Evolutionary conservation across 495 filamentous ascomycete genomes (phyloP), one percentile per base, ranked within the genome.

Genomic region (Tuber brumale): DNA sequence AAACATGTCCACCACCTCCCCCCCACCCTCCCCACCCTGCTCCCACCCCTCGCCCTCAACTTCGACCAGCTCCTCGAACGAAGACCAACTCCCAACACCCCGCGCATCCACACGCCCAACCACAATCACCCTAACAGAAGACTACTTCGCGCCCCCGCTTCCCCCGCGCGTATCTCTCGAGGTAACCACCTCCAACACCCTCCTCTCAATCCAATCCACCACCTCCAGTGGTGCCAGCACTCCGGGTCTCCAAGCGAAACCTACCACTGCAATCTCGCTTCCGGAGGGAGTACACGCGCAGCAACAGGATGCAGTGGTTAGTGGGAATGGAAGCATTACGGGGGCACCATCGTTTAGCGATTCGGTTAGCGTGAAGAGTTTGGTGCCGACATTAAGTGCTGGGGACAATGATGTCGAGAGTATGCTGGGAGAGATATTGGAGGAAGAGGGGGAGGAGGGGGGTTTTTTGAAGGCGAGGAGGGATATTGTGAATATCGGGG

Each of bases 351-450:
- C 79, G 12, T 82, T 82, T 70, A 83, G 81, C 70, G 96, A 98
- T 78, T 89, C 89, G 16, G 90, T 91, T 76, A 98, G 96, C 82
- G 86, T 98, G 61, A 89, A 89, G 84, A 97, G 94, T 86, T 91
- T 90, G 83, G 88, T 91, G 16, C 93, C 92, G 16, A 94, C 93
- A 10, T 77, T 92, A 27, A 92, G 91, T 41, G 86, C 88, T 16
- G 72, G 78, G 12, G 89, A 90, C 9, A 91, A 91, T 42, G 93
- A 96, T 77, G 86, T 92, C 37, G 95, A 95, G 76, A 94, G 94
- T 79, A 85, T 97, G 57, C 88, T 98, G 42, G 90, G 91, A 18
- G 93, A 44, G 87, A 89, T 71, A 84, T 84, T 35, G 31, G 57
- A 35, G 5, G 57, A 35, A 19, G 85, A 87, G 35, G 88, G 89